Evolutionary conservation across 2,329 filamentous ascomycete genomes (phyloP), one percentile per base, ranked within the genome.

Genomic region (Aspergillus sp.): DNA sequence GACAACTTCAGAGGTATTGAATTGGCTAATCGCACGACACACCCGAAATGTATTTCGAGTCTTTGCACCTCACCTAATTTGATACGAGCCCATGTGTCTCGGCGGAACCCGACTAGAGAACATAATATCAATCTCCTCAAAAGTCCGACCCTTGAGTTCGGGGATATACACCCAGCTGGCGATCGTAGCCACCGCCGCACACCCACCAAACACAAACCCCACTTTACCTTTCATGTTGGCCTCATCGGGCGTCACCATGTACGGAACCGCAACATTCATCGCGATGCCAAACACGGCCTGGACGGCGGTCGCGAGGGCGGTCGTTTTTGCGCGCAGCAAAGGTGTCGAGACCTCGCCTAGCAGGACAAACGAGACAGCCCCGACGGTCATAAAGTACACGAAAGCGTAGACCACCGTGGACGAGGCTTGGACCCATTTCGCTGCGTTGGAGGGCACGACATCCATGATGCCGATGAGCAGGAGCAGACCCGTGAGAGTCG

Each of bases 261-360:
- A 73, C 2, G 71, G 73, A 36, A 74, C 67, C 3, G 66, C 65
- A 24, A 76, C 63, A 20, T 70, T 71, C 66, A 73, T 71, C 13
- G 69, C 63, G 16, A 75, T 69, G 2, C 72, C 73, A 50, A 73
- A 67, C 2, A 73, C 50, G 2, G 70, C 62, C 55, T 76, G 72
- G 0, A 68, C 68, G 2, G 69, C 68, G 1, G 70, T 74, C 8
- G 73, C 70, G 16, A 76, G 60, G 26, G 65, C 64, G 50, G 65
- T 78, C n/a, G 78, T 81, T 42, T 75, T 75, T 52, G 75, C 75
- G 0, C 74, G 67, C 2, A 2, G 60, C 60, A 3, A 77, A 68
- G 0, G 49, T 33, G 22, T 22, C 20, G 52, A 54, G 11, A 63
- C 78, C 59, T 79, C 78, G 4, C 76, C 76, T 1, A 77, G 70